Evolutionary conservation across 352 stramenopile genomes (phyloP), one percentile per base, ranked within the genome.

Genomic region (Elongisporangium undulatum): DNA sequence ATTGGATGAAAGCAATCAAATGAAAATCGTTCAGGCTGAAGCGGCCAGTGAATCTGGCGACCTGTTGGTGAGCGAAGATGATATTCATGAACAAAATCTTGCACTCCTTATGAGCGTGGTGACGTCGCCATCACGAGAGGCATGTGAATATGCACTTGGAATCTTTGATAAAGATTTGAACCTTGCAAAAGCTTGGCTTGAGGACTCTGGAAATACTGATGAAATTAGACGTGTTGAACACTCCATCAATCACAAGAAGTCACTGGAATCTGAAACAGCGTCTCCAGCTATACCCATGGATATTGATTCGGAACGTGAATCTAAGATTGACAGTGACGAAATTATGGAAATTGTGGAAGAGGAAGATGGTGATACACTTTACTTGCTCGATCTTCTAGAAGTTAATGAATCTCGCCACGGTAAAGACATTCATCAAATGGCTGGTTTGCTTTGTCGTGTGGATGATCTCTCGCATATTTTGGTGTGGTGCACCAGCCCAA

Each of bases 391-490:
- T 59, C 74, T 98, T 51, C 68, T 98, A 6, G 90, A 96, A 55
- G 92, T 71, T 9, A 63, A 87, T 34, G 77, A 82, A 68, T 45
- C 55, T 17, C 53, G 56, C 21, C 59, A 72, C 49, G 74, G 60
- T 45, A 45, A 62, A 5, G 81, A 86, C 53, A 49, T 86, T 24
- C 38, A 77, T 26, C 59, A 79, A 22, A 72, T 99, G 41, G 87
- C 87, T 6, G 85, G 95, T 63, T 68, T 99, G 20, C 79, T 99
- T 0, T 90, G 86, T 53, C 86, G 96, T 8, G 67, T 99, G 1
- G 97, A 99, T 62, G 96, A 99, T 56, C 72, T 99, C 38, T 98
- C 95, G 10, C 97, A 99, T 72, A 89, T 99, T 26, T 67, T 99
- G 34, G 87, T 99, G 24, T 99, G 97, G 97, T 98, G 92, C 67